A percentile compares a stretch with the other conserved stretches of the same genome.
These are phyloP conservation scores for Narthecium ossifragum DNA, from an alignment of 106 monocot species.

Conservation along the genomic window DNA sequence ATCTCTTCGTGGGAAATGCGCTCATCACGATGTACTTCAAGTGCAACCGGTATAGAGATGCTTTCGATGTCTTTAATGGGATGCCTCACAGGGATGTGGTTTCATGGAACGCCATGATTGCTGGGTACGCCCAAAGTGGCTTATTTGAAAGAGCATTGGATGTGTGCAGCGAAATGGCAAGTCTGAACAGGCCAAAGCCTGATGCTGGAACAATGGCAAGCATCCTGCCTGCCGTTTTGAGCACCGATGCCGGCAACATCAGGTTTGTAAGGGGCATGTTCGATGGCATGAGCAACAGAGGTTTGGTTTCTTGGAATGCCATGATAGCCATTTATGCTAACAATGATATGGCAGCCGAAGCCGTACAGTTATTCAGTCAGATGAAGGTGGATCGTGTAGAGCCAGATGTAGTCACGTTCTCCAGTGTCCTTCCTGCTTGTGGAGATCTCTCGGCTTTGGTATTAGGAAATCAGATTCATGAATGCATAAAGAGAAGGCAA, in stretches of 20 bases:
- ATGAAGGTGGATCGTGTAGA: constrained; percentile 49
- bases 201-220: constrained; percentile 88
- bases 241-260: constrained; percentile 16
- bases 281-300: constrained; percentile 45
- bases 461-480: constrained; percentile 54
- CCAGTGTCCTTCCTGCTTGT: constrained; percentile 71
- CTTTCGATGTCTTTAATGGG: constrained; percentile 37
- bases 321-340: constrained; percentile 77
- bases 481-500: constrained; percentile 24
- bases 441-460: constrained; percentile 57
- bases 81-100: constrained; percentile 62
- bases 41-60: constrained; percentile 11
- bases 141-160: constrained; percentile 28
- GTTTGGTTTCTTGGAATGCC: constrained; percentile 76
- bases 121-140: constrained; percentile 46
- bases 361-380: constrained; percentile 44
- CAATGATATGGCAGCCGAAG: constrained; percentile 49
- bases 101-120: constrained; percentile 78
- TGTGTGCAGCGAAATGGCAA: constrained; percentile 42
- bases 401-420: constrained; percentile 62
- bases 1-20: constrained; percentile 60
- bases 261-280: constrained; percentile 42
- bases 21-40: constrained; percentile 49
- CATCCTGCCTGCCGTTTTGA: constrained; percentile 43
- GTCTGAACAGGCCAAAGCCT: constrained; percentile 13